Evolutionary conservation across 2,329 filamentous ascomycete species (phyloP).

Genomic region (Cercospora brassicicola): DNA sequence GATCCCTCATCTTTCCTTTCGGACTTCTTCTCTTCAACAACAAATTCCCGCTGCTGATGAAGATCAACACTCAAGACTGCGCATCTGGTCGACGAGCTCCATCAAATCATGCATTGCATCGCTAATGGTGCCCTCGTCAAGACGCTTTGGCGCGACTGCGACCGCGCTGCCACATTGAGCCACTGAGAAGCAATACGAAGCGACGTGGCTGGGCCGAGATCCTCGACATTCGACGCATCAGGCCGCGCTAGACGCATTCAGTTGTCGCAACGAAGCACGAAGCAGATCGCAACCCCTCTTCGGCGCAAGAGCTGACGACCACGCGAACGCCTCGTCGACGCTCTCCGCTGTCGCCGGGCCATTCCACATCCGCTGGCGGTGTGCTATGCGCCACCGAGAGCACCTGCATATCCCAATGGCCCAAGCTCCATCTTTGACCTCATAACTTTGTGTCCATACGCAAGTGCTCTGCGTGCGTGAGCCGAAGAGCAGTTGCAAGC

Average conservation of each 20-base stretch:
- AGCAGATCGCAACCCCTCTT: not conserved
- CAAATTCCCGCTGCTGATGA: not conserved
- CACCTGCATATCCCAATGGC: slow-evolving; percentile 3
- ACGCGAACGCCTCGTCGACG: not conserved
- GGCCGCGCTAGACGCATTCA: not conserved
- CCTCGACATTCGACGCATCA: not conserved
- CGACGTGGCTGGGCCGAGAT: not conserved
- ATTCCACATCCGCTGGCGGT: not conserved
- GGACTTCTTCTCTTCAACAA: not conserved
- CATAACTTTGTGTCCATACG: not conserved
- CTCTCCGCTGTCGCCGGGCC: not conserved
- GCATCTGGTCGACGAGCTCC: not conserved
- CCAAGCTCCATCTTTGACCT: slow-evolving; percentile 4
- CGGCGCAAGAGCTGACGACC: not conserved
- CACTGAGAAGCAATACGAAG: not conserved
- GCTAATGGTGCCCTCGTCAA: not conserved
- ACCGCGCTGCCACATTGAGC: not conserved
- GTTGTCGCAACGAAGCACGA: not conserved
- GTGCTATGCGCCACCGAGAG: not conserved
- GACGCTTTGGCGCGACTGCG: not conserved
- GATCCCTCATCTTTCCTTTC: not conserved
- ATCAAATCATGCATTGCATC: not conserved
- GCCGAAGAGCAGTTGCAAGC: not conserved
- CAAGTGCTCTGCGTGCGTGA: not conserved
- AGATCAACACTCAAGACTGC: not conserved